Conservation (phyloP, 148 eudicot genomes). For the Limonium bicolor region DNA sequence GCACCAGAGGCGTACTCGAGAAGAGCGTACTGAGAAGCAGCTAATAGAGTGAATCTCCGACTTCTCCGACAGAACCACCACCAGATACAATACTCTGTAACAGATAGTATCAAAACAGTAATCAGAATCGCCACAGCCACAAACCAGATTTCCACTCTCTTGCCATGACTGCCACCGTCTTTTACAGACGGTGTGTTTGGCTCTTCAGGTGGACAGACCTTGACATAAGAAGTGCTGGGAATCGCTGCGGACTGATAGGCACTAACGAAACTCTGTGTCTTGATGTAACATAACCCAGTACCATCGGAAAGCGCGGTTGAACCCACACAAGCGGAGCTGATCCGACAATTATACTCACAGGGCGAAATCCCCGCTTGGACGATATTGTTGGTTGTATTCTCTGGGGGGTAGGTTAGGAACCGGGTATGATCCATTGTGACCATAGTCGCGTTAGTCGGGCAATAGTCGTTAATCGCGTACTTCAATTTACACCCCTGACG, state of each 20-base stretch:
- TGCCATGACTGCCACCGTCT: neutral
- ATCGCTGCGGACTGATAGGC: conserved; percentile 63
- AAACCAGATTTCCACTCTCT: conserved; percentile 28
- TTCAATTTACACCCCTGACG: conserved; percentile 69
- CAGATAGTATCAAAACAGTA: conserved; percentile 22
- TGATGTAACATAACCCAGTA: conserved; percentile 53
- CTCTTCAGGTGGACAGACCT: conserved; percentile 38
- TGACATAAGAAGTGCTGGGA: conserved; percentile 79
- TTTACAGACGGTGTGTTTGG: conserved; percentile 35
- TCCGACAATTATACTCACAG: conserved; percentile 50
- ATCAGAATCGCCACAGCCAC: conserved; percentile 36
- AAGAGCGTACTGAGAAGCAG: conserved; percentile 60
- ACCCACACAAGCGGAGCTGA: conserved; percentile 39
- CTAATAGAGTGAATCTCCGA: conserved; percentile 32
- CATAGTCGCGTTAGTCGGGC: conserved; percentile 34
- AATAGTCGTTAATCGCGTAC: conserved; percentile 32
- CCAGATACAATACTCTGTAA: conserved; percentile 50
- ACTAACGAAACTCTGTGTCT: conserved; percentile 33
- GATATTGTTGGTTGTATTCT: conserved; percentile 14
- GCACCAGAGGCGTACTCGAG: conserved; percentile 92
- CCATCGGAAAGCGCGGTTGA: conserved; percentile 66
- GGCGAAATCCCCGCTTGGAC: conserved; percentile 27
- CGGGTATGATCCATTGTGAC: conserved; percentile 40
- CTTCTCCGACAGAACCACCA: conserved; percentile 64
- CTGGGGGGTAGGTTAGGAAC: conserved; percentile 59